A percentile compares a stretch with the other conserved stretches of the same genome.
Evolutionary conservation across 805 yeast species (phyloP).

Genomic region (Clavispora carvajalis): DNA sequence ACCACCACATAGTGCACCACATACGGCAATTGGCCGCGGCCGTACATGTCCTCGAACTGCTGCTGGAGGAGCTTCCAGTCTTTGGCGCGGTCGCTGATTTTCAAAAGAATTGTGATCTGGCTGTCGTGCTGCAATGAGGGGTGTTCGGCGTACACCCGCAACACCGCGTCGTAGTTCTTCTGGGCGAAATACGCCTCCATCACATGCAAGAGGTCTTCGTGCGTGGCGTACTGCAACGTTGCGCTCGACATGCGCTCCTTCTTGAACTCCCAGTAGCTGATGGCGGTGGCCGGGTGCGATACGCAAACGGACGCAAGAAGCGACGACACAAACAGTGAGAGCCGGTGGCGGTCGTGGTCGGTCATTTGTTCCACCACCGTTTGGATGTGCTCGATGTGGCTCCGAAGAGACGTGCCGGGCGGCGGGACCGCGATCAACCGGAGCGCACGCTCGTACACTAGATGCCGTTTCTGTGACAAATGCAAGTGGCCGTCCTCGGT

Average conservation of each 20-base stretch:
- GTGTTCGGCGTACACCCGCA: constrained; percentile 27
- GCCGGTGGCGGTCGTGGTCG: constrained; percentile 1
- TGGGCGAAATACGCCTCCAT: constrained; percentile 26
- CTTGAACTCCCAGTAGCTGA: constrained; percentile 19
- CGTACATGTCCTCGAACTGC: constrained; percentile 53
- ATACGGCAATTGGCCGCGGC: constrained; percentile 49
- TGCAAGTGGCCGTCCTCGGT: constrained; percentile 19
- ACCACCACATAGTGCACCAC: constrained; percentile 54
- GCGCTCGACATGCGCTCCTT: constrained; percentile 1
- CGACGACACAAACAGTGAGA: constrained; percentile 15
- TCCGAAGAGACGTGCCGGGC: constrained; percentile 2
- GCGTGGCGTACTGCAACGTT: constrained; percentile 2
- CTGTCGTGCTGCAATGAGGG: constrained; percentile 40
- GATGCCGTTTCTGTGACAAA: constrained; percentile 13
- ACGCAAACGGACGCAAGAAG: constrained; percentile 11
- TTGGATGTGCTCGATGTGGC: constrained; percentile 9
- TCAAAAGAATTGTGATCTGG: constrained; percentile 46
- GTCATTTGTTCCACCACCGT: constrained; percentile 2
- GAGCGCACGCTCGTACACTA: constrained; percentile 16
- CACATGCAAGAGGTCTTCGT: constrained; percentile 23
- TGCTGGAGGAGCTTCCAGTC: constrained; percentile 53
- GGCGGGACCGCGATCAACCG: constrained; percentile 15
- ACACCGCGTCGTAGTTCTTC: constrained; percentile 17
- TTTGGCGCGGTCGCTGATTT: constrained; percentile 38
- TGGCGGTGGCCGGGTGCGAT: constrained; percentile 5